A percentile compares a stretch with the other conserved stretches of the same genome.
Conservation (phyloP, 1,139 yeast genomes). For the Komagataea norvegica region DNA sequence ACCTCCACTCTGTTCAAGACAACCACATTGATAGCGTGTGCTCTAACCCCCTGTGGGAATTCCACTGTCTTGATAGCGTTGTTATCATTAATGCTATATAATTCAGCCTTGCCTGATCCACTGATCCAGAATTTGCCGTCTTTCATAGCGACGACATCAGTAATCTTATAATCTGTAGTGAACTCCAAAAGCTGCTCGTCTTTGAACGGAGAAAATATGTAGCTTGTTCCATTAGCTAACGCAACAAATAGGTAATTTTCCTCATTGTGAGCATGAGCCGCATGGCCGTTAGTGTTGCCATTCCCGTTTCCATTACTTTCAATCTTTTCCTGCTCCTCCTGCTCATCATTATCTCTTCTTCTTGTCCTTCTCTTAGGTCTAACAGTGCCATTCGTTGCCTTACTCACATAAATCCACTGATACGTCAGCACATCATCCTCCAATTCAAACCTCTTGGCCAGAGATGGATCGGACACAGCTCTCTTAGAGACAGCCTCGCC, state of each 20-base stretch:
- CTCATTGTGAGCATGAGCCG: neutral
- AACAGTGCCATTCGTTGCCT: neutral
- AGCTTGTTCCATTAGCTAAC: slow-evolving; percentile 36
- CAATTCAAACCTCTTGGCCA: slow-evolving; percentile 27
- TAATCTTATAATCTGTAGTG: slow-evolving; percentile 32
- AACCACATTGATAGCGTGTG: slow-evolving; percentile 1
- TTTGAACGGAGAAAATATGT: slow-evolving; percentile 39
- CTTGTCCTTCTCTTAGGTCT: neutral
- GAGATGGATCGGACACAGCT: slow-evolving; percentile 6
- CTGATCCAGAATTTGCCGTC: slow-evolving; percentile 24
- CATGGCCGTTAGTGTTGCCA: too few relatives aligned
- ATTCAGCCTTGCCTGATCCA: slow-evolving; percentile 24
- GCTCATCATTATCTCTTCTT: neutral
- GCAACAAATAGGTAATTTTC: slow-evolving; percentile 34
- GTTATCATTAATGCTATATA: slow-evolving; percentile 25
- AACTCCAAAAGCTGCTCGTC: slow-evolving; percentile 28
- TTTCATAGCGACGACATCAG: slow-evolving; percentile 26
- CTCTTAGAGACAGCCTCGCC: too few relatives aligned
- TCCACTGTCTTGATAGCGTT: slow-evolving; percentile 18
- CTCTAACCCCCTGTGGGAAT: slow-evolving; percentile 6
- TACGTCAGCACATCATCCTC: neutral
- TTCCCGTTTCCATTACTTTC: slow-evolving; percentile 7
- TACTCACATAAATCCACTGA: slow-evolving; percentile 24
- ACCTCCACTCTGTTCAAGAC: neutral
- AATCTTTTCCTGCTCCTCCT: slow-evolving; percentile 11